Conservation (phyloP, 345 rosid genomes). For the Hibiscus trionum region DNA sequence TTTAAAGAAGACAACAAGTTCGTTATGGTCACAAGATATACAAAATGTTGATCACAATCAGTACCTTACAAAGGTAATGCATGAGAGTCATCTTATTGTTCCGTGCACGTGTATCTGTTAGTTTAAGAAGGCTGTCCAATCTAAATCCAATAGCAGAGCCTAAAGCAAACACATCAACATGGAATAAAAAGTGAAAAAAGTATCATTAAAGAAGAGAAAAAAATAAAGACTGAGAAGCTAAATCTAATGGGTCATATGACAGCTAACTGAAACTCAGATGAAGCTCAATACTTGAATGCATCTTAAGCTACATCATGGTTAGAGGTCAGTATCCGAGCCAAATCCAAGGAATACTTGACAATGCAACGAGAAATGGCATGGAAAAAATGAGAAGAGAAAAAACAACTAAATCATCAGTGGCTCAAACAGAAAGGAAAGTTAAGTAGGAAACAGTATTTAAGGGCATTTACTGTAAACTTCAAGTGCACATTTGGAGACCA, state of each 20-base stretch:
- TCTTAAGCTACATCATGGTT: background rate
- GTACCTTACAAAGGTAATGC: slow-evolving; percentile 97
- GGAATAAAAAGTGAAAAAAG: background rate
- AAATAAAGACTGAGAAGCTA: background rate
- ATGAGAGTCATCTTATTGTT: slow-evolving; percentile 90
- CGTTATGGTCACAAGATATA: background rate
- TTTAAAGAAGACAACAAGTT: background rate
- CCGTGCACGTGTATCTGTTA: slow-evolving; percentile 81
- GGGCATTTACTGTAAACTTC: background rate
- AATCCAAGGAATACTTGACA: no score
- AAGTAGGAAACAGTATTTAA: no score
- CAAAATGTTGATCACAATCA: slow-evolving; percentile 2
- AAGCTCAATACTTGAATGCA: background rate
- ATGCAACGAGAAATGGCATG: no score
- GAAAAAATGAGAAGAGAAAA: no score
- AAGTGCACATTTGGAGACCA: background rate
- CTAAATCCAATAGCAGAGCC: slow-evolving; percentile 88
- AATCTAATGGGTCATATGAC: background rate
- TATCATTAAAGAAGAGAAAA: background rate
- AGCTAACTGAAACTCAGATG: background rate
- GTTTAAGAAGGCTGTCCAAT: slow-evolving; percentile 91
- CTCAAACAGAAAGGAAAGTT: no score
- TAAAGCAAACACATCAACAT: slow-evolving; percentile 17
- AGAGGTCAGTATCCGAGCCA: background rate
- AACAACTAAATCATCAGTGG: no score